Percentiles rank a stretch among this genome's conserved stretches.
These are phyloP conservation scores for Clausena lansium DNA, from an alignment of 345 rosid species.

Conservation along the genomic window DNA sequence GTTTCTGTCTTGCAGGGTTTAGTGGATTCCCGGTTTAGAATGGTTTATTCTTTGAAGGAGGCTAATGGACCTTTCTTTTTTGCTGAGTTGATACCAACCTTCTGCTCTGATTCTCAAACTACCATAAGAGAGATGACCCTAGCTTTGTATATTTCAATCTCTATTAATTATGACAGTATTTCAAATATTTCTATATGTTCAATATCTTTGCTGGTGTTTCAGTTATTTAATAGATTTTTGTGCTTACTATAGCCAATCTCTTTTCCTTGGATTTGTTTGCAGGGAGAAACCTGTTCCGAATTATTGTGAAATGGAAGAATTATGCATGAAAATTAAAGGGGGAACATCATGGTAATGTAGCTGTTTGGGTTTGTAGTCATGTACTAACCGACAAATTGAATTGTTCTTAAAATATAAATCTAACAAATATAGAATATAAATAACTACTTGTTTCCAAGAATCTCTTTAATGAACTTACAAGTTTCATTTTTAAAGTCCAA, in stretches of 20 bases:
- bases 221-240: not conserved
- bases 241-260: not conserved
- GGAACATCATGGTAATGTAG: slow-evolving; percentile 14
- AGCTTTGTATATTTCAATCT: slow-evolving; percentile 15
- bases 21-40: slow-evolving; percentile 12
- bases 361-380: not conserved
- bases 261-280: slow-evolving; percentile 8
- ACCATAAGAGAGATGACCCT: slow-evolving; percentile 16
- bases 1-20: slow-evolving; percentile 16
- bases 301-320: slow-evolving; percentile 3
- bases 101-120: slow-evolving; percentile 6
- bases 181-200: not conserved
- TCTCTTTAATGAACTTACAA: not conserved
- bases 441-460: not conserved
- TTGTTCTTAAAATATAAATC: not conserved
- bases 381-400: not conserved
- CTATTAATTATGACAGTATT: not conserved
- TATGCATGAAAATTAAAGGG: slow-evolving; percentile 24
- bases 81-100: slow-evolving; percentile 10
- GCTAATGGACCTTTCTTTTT: slow-evolving; percentile 12
- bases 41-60: slow-evolving; percentile 11
- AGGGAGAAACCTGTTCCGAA: slow-evolving; percentile 13
- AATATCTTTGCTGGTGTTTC: not conserved
- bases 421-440: not conserved
- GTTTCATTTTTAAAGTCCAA: not conserved